A percentile compares a stretch with the other conserved stretches of the same genome.
phyloP scores from a whole-genome alignment of 176 grass and related monocot species.

The Carex scoparia region DNA sequence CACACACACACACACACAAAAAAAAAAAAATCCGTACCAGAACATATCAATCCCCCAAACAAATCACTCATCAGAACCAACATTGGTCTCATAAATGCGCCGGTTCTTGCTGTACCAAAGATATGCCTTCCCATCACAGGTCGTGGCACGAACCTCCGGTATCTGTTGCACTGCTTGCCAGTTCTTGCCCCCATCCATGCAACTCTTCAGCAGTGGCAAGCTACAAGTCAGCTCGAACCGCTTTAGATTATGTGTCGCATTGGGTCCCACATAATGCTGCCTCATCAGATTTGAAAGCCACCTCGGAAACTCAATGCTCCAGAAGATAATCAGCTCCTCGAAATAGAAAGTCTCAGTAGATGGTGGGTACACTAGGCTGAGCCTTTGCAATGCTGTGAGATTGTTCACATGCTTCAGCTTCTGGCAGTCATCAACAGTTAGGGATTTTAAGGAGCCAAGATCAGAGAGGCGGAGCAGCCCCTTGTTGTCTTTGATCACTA shows the following conservation, averaged over 20 bases:
- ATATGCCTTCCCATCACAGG: constrained; percentile 47
- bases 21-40: constrained; percentile 13
- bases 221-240: constrained; percentile 57
- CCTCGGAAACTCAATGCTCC: constrained; percentile 60
- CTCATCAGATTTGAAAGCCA: constrained; percentile 57
- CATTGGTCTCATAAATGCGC: constrained; percentile 50
- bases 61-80: constrained; percentile 57
- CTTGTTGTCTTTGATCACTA: constrained; percentile 61
- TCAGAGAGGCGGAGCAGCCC: constrained; percentile 46
- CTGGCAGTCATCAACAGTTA: constrained; percentile 48
- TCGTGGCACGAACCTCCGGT: constrained; percentile 53
- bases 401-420: constrained; percentile 62
- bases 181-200: constrained; percentile 63
- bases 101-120: constrained; percentile 58
- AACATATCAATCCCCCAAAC: constrained; percentile 17
- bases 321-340: constrained; percentile 71
- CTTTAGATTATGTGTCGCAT: constrained; percentile 21
- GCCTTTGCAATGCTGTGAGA: constrained; percentile 41
- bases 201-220: constrained; percentile 57
- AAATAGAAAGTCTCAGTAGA: constrained; percentile 73
- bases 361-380: constrained; percentile 49
- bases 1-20: too few relatives aligned
- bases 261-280: constrained; percentile 25
- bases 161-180: constrained; percentile 63
- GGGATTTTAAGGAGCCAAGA: constrained; percentile 33